A percentile compares a stretch with the other conserved stretches of the same genome.
These are phyloP conservation scores for Phaeotremella skinneri DNA, from an alignment of 768 basidiomycete genomes.

Conservation along the genomic window DNA sequence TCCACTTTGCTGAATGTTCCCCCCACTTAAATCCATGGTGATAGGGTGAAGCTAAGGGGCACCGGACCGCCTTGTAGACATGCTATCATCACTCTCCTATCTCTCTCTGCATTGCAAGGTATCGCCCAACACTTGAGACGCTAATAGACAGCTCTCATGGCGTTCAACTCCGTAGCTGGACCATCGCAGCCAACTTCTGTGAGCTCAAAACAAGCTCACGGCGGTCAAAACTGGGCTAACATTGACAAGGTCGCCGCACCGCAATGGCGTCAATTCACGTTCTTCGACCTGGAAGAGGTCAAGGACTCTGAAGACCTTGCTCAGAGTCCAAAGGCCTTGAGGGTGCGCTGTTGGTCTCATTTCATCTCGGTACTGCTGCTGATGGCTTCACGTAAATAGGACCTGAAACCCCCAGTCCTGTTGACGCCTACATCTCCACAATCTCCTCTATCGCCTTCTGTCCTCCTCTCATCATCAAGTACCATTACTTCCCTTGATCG, in stretches of 20 bases:
- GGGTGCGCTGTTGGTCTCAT: slow-evolving; percentile 58
- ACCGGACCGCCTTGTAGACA: neutral
- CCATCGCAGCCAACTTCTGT: slow-evolving; percentile 7
- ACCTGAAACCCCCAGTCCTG: slow-evolving; percentile 36
- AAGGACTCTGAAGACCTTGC: slow-evolving; percentile 76
- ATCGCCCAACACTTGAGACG: neutral
- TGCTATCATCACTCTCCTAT: no score
- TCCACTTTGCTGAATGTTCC: neutral
- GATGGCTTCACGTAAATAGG: slow-evolving; percentile 16
- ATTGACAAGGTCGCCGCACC: slow-evolving; percentile 28
- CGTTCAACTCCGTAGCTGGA: neutral
- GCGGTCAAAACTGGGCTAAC: slow-evolving; percentile 8
- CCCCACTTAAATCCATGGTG: neutral
- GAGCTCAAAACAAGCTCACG: neutral
- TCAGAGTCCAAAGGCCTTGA: slow-evolving; percentile 73
- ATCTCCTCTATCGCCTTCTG: slow-evolving; percentile 32
- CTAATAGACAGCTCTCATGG: no score
- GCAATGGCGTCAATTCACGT: slow-evolving; percentile 85
- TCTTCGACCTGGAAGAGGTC: slow-evolving; percentile 76
- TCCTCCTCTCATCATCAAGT: slow-evolving; percentile 39
- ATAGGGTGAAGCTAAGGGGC: no score
- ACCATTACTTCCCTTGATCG: slow-evolving; percentile 40
- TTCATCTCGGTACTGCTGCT: slow-evolving; percentile 10
- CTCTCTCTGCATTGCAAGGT: neutral
- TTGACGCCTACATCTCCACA: slow-evolving; percentile 38